Percentiles rank a stretch among this genome's conserved stretches.
Evolutionary conservation across 768 basidiomycete genomes (phyloP).

Genomic region (Tulasnella sp.): DNA sequence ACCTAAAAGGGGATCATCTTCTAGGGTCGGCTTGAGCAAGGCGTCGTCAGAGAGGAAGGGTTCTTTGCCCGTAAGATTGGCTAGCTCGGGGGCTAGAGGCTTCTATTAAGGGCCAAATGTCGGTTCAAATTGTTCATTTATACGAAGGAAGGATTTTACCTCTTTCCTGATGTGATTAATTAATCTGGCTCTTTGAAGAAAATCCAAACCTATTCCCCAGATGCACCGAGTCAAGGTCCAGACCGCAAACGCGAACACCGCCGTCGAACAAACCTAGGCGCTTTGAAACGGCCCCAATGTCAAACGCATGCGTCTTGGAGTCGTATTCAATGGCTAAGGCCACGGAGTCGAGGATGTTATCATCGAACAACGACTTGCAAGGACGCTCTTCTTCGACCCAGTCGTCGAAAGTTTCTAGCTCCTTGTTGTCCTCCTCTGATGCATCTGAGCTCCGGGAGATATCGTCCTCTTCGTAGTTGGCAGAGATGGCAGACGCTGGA

Average conservation of each 20-base stretch:
- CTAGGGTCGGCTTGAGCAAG: constrained; percentile 74
- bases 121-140: background rate
- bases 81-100: constrained; percentile 45
- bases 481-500: constrained; percentile 6
- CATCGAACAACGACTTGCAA: constrained; percentile 74
- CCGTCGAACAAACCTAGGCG: constrained; percentile 50
- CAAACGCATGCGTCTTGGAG: constrained; percentile 55
- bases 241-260: background rate
- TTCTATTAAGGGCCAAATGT: constrained; percentile 43
- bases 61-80: constrained; percentile 54
- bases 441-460: constrained; percentile 10
- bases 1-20: constrained; percentile 90
- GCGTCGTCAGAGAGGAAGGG: constrained; percentile 66
- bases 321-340: constrained; percentile 62
- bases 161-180: constrained; percentile 84
- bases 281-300: constrained; percentile 50
- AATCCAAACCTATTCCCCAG: constrained; percentile 57
- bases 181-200: constrained; percentile 71
- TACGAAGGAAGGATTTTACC: constrained; percentile 39
- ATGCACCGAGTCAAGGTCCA: constrained; percentile 3
- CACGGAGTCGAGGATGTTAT: constrained; percentile 54
- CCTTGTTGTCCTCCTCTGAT: constrained; percentile 25
- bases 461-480: constrained; percentile 20
- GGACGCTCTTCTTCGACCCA: constrained; percentile 46
- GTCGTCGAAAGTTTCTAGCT: constrained; percentile 64